phyloP scores from a whole-genome alignment of 139 green algal species.

The Mesotaenium endlicherianum region DNA sequence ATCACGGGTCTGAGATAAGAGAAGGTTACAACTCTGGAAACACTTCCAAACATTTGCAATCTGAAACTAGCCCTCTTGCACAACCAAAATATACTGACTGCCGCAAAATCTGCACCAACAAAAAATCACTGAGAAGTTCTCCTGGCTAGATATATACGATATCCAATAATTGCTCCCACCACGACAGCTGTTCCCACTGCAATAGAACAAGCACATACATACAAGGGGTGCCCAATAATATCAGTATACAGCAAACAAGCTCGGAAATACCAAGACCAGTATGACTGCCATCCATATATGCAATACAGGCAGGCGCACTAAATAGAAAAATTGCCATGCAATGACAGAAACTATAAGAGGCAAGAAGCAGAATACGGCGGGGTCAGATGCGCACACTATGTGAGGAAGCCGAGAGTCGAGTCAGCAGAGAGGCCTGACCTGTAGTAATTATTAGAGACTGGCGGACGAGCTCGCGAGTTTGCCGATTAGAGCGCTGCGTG shows the following conservation, averaged over 20 bases:
- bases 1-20: too few species aligned
- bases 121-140: neutral
- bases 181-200: slow-evolving; percentile 1
- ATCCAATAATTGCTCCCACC: neutral
- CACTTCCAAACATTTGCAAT: too few species aligned
- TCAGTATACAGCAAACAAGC: neutral
- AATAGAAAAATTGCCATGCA: neutral
- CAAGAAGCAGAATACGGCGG: neutral
- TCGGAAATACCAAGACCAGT: too few species aligned
- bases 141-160: slow-evolving; percentile 13
- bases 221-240: neutral
- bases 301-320: too few species aligned
- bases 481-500: neutral
- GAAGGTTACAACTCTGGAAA: too few species aligned
- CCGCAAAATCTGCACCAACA: too few species aligned
- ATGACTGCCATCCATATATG: too few species aligned
- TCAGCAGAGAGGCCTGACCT: neutral
- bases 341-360: neutral
- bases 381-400: neutral
- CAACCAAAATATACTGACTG: too few species aligned
- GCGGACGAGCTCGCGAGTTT: neutral
- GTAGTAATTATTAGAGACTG: neutral
- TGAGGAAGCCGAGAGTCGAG: neutral
- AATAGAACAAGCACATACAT: neutral
- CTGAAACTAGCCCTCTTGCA: too few species aligned